Evolutionary conservation across 2,329 filamentous ascomycete genomes (phyloP).

Genomic region (Setomelanomma holmii): DNA sequence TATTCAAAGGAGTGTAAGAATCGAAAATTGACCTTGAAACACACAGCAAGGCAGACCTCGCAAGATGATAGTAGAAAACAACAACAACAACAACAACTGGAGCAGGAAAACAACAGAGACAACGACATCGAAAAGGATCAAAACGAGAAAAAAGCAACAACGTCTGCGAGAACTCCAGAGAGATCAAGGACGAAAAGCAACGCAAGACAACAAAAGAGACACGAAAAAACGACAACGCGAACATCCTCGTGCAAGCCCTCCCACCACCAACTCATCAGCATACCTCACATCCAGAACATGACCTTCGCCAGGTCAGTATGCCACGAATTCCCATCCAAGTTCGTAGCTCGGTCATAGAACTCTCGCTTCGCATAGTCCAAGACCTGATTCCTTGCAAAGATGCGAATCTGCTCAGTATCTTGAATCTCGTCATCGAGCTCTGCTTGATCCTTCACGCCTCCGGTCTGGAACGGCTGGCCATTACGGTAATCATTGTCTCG

Average conservation of each 20-base stretch:
- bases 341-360: neutral
- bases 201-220: neutral
- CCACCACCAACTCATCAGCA: neutral
- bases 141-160: neutral
- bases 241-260: neutral
- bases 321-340: conserved; percentile 8
- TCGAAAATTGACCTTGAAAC: neutral
- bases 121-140: neutral
- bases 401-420: neutral
- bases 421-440: neutral
- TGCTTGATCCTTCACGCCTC: neutral
- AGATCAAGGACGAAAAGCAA: neutral
- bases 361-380: neutral
- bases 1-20: neutral
- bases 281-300: conserved; percentile 18
- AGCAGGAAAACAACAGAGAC: neutral
- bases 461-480: neutral
- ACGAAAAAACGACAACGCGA: neutral
- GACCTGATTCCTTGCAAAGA: neutral
- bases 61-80: neutral
- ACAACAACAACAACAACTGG: neutral
- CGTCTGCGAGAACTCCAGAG: neutral
- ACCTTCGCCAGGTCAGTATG: neutral
- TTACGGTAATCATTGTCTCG: too few relatives aligned
- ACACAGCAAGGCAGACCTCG: neutral